Evolutionary conservation across 768 basidiomycete species (phyloP), one percentile per base, ranked within the genome.

Genomic region (Rhizopogon salebrosus): DNA sequence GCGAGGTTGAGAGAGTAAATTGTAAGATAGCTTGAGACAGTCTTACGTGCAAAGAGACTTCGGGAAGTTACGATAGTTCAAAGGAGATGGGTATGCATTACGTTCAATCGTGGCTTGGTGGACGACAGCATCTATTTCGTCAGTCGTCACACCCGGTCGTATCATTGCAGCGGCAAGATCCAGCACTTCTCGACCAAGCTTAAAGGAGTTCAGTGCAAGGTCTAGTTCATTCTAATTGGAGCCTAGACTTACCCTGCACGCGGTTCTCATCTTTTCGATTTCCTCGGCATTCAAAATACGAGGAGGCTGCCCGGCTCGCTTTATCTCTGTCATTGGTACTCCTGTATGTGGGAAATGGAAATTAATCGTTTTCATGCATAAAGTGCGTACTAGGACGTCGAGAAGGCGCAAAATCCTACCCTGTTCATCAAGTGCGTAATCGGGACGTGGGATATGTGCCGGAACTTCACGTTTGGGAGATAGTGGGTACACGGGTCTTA

Each of bases 21-120:
- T 49, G 42, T 45, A 26, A 48, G 39, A 42, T 24, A 39, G 45
- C 45, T 46, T 29, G 48, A 49, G 37, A 39, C 41, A 41, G 34
- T 79, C 92, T 60, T 74, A 92, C 85, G 89, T 94, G 88, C 97
- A 99, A 35, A 95, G 82, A 27, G 94, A 98, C 76, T 98, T 98
- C 11, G 97, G 95, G 65, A 86, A 98, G 34, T 80, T 77, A 49
- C 85, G 81, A 71, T 99, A 99, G 64, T 92, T 92, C 55, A 98
- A 75, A 40, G 97, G 91, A 24, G 91, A 94, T 1, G 97, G 97
- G 71, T 99, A 99, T 22, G 91, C 83, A 59, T 92, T 85, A 48
- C 95, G 79, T 71, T 95, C 87, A 57, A 98, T 85, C 58, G 78
- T 88, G 16, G 89, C 97, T 58, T 91, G 82, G 71, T 99, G 97